These are phyloP conservation scores for Tetrapisispora nanseiensis DNA, from an alignment of 805 yeast species.

Conservation along the genomic window DNA sequence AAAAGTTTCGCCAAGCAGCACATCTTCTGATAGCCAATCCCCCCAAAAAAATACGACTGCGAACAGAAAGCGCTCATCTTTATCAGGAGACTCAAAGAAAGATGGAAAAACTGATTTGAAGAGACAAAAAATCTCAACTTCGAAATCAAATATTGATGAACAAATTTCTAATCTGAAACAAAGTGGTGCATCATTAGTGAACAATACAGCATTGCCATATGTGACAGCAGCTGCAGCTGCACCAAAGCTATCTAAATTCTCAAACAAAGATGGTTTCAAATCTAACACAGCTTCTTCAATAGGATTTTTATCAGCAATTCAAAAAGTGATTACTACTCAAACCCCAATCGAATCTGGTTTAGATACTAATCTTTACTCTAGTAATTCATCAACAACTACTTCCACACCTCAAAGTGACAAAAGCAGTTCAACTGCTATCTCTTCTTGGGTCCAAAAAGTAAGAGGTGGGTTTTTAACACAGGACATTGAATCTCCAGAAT, in stretches of 20 bases:
- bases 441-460: slow-evolving; percentile 56
- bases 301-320: slow-evolving; percentile 66
- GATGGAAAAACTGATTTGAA: background rate
- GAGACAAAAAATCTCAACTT: background rate
- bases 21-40: background rate
- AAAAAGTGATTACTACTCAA: slow-evolving; percentile 27
- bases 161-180: background rate
- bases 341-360: slow-evolving; percentile 21
- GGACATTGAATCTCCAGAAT: slow-evolving; percentile 74
- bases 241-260: slow-evolving; percentile 61
- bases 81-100: background rate
- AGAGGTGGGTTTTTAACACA: slow-evolving; percentile 69
- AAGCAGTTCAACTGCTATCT: background rate
- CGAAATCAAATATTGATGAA: background rate
- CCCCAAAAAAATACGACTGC: background rate
- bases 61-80: slow-evolving; percentile 1
- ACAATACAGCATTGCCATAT: slow-evolving; percentile 11
- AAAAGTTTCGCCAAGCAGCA: background rate
- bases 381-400: slow-evolving; percentile 23
- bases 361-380: slow-evolving; percentile 11
- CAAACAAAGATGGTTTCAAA: slow-evolving; percentile 14
- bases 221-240: slow-evolving; percentile 78
- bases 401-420: slow-evolving; percentile 33
- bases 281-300: slow-evolving; percentile 46
- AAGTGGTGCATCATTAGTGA: background rate